These are phyloP conservation scores for Picea sitchensis DNA, from an alignment of 75 land plant genomes.

Conservation along the genomic window DNA sequence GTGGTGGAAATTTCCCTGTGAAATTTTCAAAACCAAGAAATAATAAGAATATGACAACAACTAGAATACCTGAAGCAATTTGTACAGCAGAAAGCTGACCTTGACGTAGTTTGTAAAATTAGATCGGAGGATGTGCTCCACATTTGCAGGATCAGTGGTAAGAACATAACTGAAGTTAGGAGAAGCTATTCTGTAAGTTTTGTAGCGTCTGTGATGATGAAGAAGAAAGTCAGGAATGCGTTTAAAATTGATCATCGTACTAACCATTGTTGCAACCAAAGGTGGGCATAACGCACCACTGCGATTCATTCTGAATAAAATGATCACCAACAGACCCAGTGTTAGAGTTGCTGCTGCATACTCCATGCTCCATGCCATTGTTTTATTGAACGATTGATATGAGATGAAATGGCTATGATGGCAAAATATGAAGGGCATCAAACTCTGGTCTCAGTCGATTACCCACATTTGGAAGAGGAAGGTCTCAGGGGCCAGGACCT, in stretches of 20 bases:
- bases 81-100: slow-evolving; percentile 2
- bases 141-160: slow-evolving; percentile 8
- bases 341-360: not conserved
- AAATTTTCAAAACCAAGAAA: not conserved
- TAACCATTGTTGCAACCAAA: not conserved
- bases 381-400: too few species aligned
- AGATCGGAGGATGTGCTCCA: slow-evolving; percentile 19
- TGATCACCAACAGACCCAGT: not conserved
- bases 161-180: not conserved
- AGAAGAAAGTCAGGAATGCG: not conserved
- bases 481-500: too few species aligned
- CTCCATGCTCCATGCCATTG: not conserved
- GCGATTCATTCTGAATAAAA: not conserved
- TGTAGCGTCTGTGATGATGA: slow-evolving; percentile 1
- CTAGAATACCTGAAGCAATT: not conserved
- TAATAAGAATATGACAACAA: not conserved
- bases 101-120: slow-evolving; percentile 16
- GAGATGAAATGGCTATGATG: too few species aligned
- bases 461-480: too few species aligned
- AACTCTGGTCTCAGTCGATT: too few species aligned
- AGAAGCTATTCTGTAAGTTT: slow-evolving; percentile 2
- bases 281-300: not conserved
- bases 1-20: slow-evolving; percentile 27
- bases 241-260: not conserved
- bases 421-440: too few species aligned